Evolutionary conservation across 495 filamentous ascomycete species (phyloP), one percentile per base, ranked within the genome.

Genomic region (Tuber borchii): DNA sequence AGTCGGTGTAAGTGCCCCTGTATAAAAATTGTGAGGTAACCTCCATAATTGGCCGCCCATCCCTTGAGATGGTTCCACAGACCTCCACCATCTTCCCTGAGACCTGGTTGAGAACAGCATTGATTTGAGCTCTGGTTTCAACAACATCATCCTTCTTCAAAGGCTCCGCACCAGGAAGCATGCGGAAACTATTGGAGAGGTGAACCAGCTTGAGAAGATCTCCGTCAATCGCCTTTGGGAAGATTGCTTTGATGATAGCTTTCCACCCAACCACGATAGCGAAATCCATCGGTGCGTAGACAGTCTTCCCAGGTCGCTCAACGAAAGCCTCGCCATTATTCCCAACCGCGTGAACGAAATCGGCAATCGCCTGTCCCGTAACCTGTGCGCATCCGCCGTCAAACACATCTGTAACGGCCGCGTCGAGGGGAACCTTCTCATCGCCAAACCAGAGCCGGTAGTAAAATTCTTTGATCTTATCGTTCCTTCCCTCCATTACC

Each of bases 21-120:
- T 98, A 99, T 77, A 99, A 84, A 88, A 99, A 99, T 84, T 98
- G 95, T 71, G 93, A 97, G 20, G 93, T 97, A 22, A 99, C 95
- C 82, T 98, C 93, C 96, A 99, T 99, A 76, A 98, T 93, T n/a
- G 93, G 87, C 79, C 91, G 82, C 71, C 93, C 92, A 65, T 96
- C 90, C 34, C 96, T 90, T 73, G 89, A 91, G 81, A 99, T 97
- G 10, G 95, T 98, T 75, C 95, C 95, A 82, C 94, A 97, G 34
- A 99, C 94, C 85, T 98, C 96, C 14, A 99, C 95, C 93, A 98
- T 97, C 88, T 99, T 99, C 71, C 95, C 95, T 65, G 95, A 95
- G 46, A 97, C 94, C 82, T 97, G 93, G 84, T 98, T 98, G 87
- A 99, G 91, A 74, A 99, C 94, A 31, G 95, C 93, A 81, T 98